These are phyloP conservation scores for Aspergillus sp. DNA, from an alignment of 2,329 filamentous ascomycete genomes.

Conservation along the genomic window DNA sequence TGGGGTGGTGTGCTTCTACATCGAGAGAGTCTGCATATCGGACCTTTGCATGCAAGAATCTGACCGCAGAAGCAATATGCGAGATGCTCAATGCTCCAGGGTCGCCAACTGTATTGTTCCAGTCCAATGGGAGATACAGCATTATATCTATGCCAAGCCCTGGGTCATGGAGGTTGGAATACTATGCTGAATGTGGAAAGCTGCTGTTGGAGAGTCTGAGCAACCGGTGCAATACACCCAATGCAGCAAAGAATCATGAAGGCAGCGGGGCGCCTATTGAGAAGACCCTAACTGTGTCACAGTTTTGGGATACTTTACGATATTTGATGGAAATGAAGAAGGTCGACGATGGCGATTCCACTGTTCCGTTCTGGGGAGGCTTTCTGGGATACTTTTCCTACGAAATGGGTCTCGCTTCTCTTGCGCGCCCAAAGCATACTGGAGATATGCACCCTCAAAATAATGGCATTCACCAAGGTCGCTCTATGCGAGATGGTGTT, in stretches of 20 bases:
- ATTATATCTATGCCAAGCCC: conserved; percentile 30
- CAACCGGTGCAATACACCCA: not conserved
- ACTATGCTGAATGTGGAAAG: conserved; percentile 16
- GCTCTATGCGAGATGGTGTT: conserved; percentile 4
- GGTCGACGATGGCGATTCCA: conserved; percentile 24
- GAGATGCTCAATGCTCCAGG: conserved; percentile 26
- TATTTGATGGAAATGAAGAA: conserved; percentile 35
- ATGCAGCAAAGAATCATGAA: not conserved
- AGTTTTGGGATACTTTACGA: conserved; percentile 29
- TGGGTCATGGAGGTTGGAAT: conserved; percentile 31
- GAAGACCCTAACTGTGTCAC: conserved; percentile 12
- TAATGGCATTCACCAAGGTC: conserved; percentile 17
- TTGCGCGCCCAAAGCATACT: conserved; percentile 40
- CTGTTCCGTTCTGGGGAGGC: conserved; percentile 65
- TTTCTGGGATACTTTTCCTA: conserved; percentile 81
- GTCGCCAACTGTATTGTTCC: conserved; percentile 28
- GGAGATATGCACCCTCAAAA: not conserved
- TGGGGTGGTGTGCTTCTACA: conserved; percentile 25
- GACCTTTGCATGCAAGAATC: conserved; percentile 12
- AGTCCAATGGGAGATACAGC: conserved; percentile 38
- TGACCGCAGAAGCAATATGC: conserved; percentile 26
- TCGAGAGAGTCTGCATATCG: conserved; percentile 19
- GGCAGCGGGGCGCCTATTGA: conserved; percentile 6
- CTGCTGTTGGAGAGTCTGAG: conserved; percentile 17
- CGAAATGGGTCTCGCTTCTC: conserved; percentile 59